Evolutionary conservation across 148 eudicot genomes (phyloP).

Genomic region (Camellia lanceoleosa): DNA sequence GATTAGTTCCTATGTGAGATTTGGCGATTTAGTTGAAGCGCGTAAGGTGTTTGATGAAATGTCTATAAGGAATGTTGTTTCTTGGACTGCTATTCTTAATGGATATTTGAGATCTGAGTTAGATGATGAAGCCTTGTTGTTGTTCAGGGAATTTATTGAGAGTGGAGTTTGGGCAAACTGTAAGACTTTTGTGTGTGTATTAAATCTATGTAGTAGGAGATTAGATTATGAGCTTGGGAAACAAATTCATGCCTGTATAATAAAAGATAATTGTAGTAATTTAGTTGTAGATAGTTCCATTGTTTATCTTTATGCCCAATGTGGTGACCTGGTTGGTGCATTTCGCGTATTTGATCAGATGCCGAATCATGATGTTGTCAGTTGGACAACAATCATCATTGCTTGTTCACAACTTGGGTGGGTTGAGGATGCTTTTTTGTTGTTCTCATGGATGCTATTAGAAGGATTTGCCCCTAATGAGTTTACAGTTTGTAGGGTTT

Average conservation of each 20-base stretch:
- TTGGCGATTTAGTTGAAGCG: slow-evolving; percentile 46
- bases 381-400: slow-evolving; percentile 84
- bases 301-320: slow-evolving; percentile 59
- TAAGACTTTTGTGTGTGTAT: slow-evolving; percentile 57
- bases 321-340: slow-evolving; percentile 58
- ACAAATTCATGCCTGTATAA: slow-evolving; percentile 63
- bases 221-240: slow-evolving; percentile 55
- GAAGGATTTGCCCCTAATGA: slow-evolving; percentile 64
- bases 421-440: slow-evolving; percentile 44
- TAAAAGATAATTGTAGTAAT: slow-evolving; percentile 48
- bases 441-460: slow-evolving; percentile 51
- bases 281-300: slow-evolving; percentile 56
- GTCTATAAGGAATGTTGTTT: slow-evolving; percentile 60
- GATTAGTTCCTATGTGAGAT: slow-evolving; percentile 43
- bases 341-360: slow-evolving; percentile 56
- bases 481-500: slow-evolving; percentile 65
- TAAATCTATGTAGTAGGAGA: slow-evolving; percentile 62
- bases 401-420: slow-evolving; percentile 63
- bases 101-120: slow-evolving; percentile 62
- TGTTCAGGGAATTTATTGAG: slow-evolving; percentile 42
- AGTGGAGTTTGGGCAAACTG: slow-evolving; percentile 43
- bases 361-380: slow-evolving; percentile 61
- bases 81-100: slow-evolving; percentile 84
- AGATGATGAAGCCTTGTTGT: slow-evolving; percentile 44
- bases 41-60: slow-evolving; percentile 74